These are phyloP conservation scores for Monosporascus sp. DNA, from an alignment of 2,329 filamentous ascomycete species.

Conservation along the genomic window DNA sequence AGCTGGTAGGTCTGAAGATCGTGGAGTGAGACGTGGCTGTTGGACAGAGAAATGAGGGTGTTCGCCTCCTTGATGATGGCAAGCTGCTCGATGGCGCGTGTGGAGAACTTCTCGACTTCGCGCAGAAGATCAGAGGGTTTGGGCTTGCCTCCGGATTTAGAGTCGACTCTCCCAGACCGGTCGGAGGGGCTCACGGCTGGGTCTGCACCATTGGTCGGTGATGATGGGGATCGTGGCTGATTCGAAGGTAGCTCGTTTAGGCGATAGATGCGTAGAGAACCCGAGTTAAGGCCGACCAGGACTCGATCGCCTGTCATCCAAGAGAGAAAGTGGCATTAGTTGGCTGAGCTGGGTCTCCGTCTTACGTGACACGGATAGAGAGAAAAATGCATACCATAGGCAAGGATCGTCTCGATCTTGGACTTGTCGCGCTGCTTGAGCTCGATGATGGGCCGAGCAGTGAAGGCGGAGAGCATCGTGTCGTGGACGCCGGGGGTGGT, in stretches of 20 bases:
- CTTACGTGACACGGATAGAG: too few species aligned
- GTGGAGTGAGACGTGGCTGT: constrained; percentile 82
- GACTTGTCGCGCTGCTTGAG: constrained; percentile 93
- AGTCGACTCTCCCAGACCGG: constrained; percentile 3
- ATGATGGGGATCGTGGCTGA: constrained; percentile 23
- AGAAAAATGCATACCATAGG: constrained; percentile 59
- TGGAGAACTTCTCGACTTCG: constrained; percentile 91
- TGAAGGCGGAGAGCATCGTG: constrained; percentile 95
- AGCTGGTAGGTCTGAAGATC: constrained; percentile 81
- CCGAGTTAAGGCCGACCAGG: constrained; percentile 86
- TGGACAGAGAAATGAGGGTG: constrained; percentile 84
- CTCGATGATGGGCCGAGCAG: constrained; percentile 93
- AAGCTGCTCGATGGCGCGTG: constrained; percentile 84
- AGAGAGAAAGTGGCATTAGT: too few species aligned
- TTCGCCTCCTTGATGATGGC: constrained; percentile 94
- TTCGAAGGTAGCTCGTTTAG: constrained; percentile 60
- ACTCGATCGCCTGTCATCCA: constrained; percentile 67
- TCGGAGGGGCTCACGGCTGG: background rate
- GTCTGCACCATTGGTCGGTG: background rate
- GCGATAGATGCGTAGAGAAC: constrained; percentile 83
- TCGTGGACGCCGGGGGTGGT: constrained; percentile 3
- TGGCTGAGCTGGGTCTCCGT: too few species aligned
- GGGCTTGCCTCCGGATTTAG: constrained; percentile 20
- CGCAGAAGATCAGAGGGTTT: constrained; percentile 77
- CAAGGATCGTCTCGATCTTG: constrained; percentile 91